Conservation (phyloP, 2,329 filamentous ascomycete genomes). For the Fusarium fracticaudum region DNA sequence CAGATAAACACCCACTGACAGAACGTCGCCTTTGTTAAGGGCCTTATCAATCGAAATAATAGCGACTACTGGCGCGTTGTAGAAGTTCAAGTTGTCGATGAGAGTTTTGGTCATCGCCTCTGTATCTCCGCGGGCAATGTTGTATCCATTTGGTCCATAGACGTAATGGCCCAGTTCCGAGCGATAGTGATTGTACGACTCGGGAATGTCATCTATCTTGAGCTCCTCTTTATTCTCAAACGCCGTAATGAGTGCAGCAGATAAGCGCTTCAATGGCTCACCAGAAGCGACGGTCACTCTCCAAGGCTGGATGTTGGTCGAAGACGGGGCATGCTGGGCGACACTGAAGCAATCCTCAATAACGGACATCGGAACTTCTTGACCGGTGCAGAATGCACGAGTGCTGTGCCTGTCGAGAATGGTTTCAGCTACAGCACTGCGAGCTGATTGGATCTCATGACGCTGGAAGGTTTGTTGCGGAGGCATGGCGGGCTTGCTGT, state of each 20-base stretch:
- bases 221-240: not conserved
- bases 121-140: constrained; percentile 13
- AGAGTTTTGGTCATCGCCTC: constrained; percentile 7
- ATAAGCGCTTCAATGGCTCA: not conserved
- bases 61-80: constrained; percentile 23
- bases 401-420: constrained; percentile 10
- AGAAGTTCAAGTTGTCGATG: constrained; percentile 29
- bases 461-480: not conserved
- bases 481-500: not conserved
- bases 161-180: constrained; percentile 24
- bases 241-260: not conserved
- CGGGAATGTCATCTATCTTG: not conserved
- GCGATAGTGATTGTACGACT: constrained; percentile 9
- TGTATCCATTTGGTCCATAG: constrained; percentile 25
- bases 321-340: constrained; percentile 18
- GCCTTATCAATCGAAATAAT: constrained; percentile 19
- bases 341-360: constrained; percentile 14
- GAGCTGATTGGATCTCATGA: not conserved
- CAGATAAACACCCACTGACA: constrained; percentile 28
- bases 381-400: constrained; percentile 6
- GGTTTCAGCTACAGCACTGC: not conserved
- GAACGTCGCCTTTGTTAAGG: not conserved
- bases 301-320: constrained; percentile 23
- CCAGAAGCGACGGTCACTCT: constrained; percentile 4
- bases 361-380: not conserved